phyloP scores from a whole-genome alignment of 805 yeast species.

The Nakazawaea wyomingensis region DNA sequence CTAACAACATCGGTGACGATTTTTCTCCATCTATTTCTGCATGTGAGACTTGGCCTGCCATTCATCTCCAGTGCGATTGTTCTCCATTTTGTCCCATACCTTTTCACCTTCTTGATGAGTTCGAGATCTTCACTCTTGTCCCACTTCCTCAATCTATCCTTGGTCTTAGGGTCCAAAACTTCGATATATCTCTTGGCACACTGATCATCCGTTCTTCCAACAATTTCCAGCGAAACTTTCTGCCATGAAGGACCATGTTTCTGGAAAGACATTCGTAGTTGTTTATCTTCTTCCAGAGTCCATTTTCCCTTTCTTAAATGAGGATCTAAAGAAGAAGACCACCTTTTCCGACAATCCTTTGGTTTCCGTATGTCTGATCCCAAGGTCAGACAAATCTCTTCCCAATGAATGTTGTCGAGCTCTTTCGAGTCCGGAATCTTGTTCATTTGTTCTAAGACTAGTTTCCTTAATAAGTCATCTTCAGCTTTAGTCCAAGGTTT shows the following conservation, averaged over 20 bases:
- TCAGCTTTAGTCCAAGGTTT: slow-evolving; percentile 76
- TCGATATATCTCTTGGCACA: slow-evolving; percentile 90
- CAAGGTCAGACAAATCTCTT: slow-evolving; percentile 41
- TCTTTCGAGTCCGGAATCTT: slow-evolving; percentile 19
- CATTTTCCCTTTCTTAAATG: slow-evolving; percentile 77
- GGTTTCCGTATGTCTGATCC: slow-evolving; percentile 48
- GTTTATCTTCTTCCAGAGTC: slow-evolving; percentile 76
- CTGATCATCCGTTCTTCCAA: slow-evolving; percentile 90
- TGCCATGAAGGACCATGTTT: slow-evolving; percentile 83
- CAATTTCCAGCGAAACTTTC: slow-evolving; percentile 67
- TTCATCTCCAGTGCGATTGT: slow-evolving; percentile 65
- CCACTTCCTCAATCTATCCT: slow-evolving; percentile 79
- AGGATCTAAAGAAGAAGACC: slow-evolving; percentile 86
- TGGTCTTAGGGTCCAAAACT: slow-evolving; percentile 77
- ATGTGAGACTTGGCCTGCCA: slow-evolving; percentile 82
- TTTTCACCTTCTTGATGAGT: slow-evolving; percentile 61
- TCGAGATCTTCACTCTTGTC: slow-evolving; percentile 65
- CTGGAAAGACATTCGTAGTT: slow-evolving; percentile 56
- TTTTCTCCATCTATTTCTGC: slow-evolving; percentile 91
- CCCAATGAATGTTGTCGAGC: slow-evolving; percentile 57
- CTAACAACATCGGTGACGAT: slow-evolving; percentile 70
- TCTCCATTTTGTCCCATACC: slow-evolving; percentile 86
- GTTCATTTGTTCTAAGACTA: slow-evolving; percentile 31
- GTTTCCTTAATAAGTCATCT: slow-evolving; percentile 47
- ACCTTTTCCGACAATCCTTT: slow-evolving; percentile 81